Evolutionary conservation across 1,284 basidiomycete species (phyloP).

Genomic region (Microbotryum silenes-acaulis): DNA sequence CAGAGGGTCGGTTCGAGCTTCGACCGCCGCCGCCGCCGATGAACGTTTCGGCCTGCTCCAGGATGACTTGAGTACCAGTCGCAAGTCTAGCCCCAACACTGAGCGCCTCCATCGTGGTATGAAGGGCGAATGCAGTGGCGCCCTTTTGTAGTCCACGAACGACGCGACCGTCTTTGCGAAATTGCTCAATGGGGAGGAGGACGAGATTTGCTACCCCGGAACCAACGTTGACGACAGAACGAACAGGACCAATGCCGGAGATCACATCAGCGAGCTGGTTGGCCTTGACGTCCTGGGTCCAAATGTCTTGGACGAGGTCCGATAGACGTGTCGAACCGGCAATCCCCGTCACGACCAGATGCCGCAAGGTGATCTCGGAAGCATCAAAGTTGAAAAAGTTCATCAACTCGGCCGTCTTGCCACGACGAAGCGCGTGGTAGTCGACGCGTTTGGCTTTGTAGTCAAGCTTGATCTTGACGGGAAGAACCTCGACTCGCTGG

Average conservation of each 20-base stretch:
- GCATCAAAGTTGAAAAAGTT: slow-evolving; percentile 99
- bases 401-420: slow-evolving; percentile 92
- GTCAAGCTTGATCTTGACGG: slow-evolving; percentile 77
- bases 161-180: slow-evolving; percentile 91
- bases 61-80: slow-evolving; percentile 91
- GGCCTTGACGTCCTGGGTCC: slow-evolving; percentile 98
- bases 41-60: slow-evolving; percentile 90
- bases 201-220: slow-evolving; percentile 93
- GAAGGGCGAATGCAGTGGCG: slow-evolving; percentile 81
- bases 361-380: slow-evolving; percentile 92
- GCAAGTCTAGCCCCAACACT: slow-evolving; percentile 89
- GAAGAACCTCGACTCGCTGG: slow-evolving; percentile 72
- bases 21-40: slow-evolving; percentile 54
- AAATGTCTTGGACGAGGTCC: slow-evolving; percentile 86
- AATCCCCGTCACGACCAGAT: slow-evolving; percentile 86
- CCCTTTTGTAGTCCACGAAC: slow-evolving; percentile 90
- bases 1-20: not conserved
- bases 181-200: slow-evolving; percentile 90
- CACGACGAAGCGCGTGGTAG: slow-evolving; percentile 82
- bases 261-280: slow-evolving; percentile 96
- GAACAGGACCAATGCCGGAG: slow-evolving; percentile 91
- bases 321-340: slow-evolving; percentile 82
- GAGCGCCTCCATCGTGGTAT: slow-evolving; percentile 88
- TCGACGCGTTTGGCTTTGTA: slow-evolving; percentile 98
- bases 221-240: slow-evolving; percentile 91